Evolutionary conservation across 768 basidiomycete genomes (phyloP).

Genomic region (Suillus luteus): DNA sequence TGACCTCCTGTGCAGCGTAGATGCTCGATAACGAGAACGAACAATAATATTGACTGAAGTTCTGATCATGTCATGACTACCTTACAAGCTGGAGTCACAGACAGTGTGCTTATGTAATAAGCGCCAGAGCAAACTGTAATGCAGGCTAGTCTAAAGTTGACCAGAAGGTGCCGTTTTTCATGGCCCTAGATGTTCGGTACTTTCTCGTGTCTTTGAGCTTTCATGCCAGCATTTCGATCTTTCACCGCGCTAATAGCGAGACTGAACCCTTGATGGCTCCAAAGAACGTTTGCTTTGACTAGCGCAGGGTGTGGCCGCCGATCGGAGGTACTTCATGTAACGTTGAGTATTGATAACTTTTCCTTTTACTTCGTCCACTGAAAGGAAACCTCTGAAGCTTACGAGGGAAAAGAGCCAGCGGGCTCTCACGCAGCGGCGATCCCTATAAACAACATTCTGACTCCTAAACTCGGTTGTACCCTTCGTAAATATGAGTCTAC

Average conservation of each 20-base stretch:
- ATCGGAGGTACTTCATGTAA: background rate
- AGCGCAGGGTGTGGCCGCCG: background rate
- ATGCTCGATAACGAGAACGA: slow-evolving; percentile 14
- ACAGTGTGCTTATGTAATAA: slow-evolving; percentile 11
- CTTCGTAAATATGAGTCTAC: background rate
- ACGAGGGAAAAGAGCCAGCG: background rate
- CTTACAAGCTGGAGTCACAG: slow-evolving; percentile 4
- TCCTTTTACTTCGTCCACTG: background rate
- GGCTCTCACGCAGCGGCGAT: slow-evolving; percentile 8
- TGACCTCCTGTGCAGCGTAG: slow-evolving; percentile 12
- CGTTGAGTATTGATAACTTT: slow-evolving; percentile 4
- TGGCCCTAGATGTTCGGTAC: background rate
- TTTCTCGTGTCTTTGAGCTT: background rate
- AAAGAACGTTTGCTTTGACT: background rate
- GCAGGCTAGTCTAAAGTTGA: background rate
- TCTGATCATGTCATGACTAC: slow-evolving; percentile 25
- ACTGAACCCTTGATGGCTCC: background rate
- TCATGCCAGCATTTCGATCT: background rate
- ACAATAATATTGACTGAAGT: slow-evolving; percentile 18
- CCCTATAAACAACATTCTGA: slow-evolving; percentile 9
- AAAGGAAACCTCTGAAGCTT: slow-evolving; percentile 3
- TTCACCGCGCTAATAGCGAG: slow-evolving; percentile 1
- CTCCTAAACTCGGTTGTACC: slow-evolving; percentile 8
- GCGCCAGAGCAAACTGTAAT: background rate
- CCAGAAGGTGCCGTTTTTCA: background rate